Base-by-base conservation (phyloP, 2,329 filamentous ascomycete species). In the Fusarium temperatum region DNA sequence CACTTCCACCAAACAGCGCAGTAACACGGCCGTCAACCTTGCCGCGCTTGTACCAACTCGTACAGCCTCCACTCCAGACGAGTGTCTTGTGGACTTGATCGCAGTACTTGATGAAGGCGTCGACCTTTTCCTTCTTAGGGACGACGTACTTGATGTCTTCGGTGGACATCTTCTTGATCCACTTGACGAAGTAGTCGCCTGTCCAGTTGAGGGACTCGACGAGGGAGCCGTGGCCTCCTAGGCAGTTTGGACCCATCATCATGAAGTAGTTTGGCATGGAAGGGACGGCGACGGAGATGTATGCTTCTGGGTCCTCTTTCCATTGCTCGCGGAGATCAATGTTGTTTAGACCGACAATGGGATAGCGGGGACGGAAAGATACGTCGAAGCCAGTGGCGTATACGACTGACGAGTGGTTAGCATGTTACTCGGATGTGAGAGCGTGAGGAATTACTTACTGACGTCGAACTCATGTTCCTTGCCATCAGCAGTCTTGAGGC, bases 341-440 rank as follows among this genome's bases (percentile, higher is more conserved):
- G 6, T 85, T 85, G 6, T 82, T 79, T 48, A 82, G 82, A 3
- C 89, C 89, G 4, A 83, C 80, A 6, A 90, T 84, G 14, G 84
- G 83, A 66, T 88, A 89, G 2, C 84, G 82, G 6, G 88, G 87
- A 3, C 83, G 77, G 77, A 88, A 89, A 1, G 86, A 88, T 12
- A 85, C 84, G 70, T 89, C 85, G 70, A 89, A 89, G 5, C 88
- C 87, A 0, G 87, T 89, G 22, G 88, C 88, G 63, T 88, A 89
- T 26, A 90, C 81, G 28, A 91, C 74, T 76, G 11, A 0, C 0
- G 12, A 20, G n/a, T 5, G 10, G 20, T 35, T 68, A 51, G 56
- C 18, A 38, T 28, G 8, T 3, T 2, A 1, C 5, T 28, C 0
- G 1, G 13, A 28, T 10, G 26, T 12, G 24, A 22, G 13, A 3